Conservation (phyloP, 768 basidiomycete genomes). For the Gyrodon lividus region DNA sequence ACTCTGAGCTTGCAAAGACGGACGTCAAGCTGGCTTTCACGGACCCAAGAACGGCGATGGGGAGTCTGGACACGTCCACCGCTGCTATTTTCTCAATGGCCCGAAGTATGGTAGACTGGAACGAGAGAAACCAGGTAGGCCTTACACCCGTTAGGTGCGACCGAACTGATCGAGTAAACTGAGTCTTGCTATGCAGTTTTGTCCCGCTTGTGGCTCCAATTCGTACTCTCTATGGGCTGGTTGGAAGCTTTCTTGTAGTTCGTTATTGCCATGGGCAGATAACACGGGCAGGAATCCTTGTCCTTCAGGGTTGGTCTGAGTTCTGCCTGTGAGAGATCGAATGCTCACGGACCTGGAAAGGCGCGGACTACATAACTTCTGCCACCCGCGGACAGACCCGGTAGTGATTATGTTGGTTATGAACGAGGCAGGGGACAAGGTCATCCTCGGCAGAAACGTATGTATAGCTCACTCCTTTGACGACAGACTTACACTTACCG, state of each 20-base stretch:
- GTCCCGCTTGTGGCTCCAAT: constrained; percentile 80
- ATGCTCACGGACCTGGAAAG: constrained; percentile 37
- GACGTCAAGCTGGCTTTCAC: constrained; percentile 52
- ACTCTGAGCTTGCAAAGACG: constrained; percentile 35
- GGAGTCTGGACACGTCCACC: constrained; percentile 57
- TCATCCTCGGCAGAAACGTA: constrained; percentile 86
- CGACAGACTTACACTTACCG: not conserved
- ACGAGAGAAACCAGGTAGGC: constrained; percentile 76
- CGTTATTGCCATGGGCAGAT: constrained; percentile 73
- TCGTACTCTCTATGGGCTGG: constrained; percentile 91
- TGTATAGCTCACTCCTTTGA: constrained; percentile 23
- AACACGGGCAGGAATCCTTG: constrained; percentile 64
- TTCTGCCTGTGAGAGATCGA: not conserved
- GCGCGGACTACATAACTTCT: constrained; percentile 84
- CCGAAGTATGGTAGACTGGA: constrained; percentile 90
- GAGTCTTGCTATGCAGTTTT: constrained; percentile 57
- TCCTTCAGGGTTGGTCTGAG: constrained; percentile 59
- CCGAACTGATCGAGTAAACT: not conserved
- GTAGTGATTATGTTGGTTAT: constrained; percentile 91
- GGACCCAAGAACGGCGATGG: constrained; percentile 61
- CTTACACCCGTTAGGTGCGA: not conserved
- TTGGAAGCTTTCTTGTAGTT: constrained; percentile 87
- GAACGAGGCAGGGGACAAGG: constrained; percentile 75
- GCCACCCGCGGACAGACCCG: constrained; percentile 78
- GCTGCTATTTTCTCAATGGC: constrained; percentile 78